These are phyloP conservation scores for Plasmodium fragile DNA, from an alignment of 169 alveolate species.

Conservation along the genomic window DNA sequence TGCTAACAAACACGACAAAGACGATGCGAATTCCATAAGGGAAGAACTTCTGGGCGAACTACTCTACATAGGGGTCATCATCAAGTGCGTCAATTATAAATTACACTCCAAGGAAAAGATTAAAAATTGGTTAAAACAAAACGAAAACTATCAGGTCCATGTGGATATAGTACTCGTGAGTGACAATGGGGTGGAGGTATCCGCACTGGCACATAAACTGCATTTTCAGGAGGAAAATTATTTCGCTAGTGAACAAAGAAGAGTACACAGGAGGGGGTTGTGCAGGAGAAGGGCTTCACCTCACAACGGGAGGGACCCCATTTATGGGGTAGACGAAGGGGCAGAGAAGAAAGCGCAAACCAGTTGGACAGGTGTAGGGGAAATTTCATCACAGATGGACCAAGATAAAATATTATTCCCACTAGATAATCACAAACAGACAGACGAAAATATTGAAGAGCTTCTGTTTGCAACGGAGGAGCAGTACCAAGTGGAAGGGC, in stretches of 20 bases:
- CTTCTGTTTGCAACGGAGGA: not conserved
- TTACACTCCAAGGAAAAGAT: not conserved
- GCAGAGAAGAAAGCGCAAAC: not conserved
- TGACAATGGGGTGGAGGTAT: conserved; percentile 30
- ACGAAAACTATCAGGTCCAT: not conserved
- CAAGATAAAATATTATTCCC: not conserved
- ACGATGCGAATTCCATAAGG: not conserved
- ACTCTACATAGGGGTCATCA: conserved; percentile 36
- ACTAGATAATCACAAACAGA: not conserved
- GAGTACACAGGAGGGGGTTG: not conserved
- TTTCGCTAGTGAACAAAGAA: conserved; percentile 19
- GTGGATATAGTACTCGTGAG: conserved; percentile 8
- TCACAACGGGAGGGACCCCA: not conserved
- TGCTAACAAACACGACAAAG: not conserved
- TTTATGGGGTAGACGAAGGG: not conserved
- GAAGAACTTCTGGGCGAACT: conserved; percentile 38
- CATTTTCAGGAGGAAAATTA: conserved; percentile 28
- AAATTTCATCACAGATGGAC: not conserved
- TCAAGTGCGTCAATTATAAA: conserved; percentile 8
- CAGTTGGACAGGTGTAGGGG: not conserved
- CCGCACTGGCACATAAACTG: conserved; percentile 44
- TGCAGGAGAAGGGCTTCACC: not conserved
- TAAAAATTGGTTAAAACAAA: conserved; percentile 15
- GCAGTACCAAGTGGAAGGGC: conserved; percentile 8
- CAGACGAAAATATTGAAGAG: not conserved